Base-by-base conservation (phyloP, 1,284 basidiomycete genomes). In the Athelia psychrophila region DNA sequence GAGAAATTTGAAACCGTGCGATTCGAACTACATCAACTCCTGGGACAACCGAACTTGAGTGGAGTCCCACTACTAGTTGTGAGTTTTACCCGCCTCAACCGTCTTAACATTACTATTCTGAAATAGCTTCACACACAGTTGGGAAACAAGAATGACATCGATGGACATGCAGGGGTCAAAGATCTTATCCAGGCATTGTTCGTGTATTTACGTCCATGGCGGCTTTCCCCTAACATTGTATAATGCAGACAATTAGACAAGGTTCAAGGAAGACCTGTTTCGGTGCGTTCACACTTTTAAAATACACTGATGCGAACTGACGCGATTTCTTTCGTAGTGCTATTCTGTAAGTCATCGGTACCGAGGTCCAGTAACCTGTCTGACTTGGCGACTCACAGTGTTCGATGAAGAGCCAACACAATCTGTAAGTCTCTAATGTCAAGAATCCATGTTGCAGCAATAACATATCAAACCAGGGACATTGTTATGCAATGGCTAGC, bases 81-180 rank as follows among this genome's bases (percentile, higher is more conserved):
- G 57, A 51, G 82, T 72, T 33, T 35, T 27, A 19, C 33, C 27
- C 20, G 22, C 32, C 33, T 9, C n/a, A 30, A 24, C 1, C 24
- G 15, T 15, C 16, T 25, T 4, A n/a, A n/a, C n/a, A n/a, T 18
- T 23, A 44, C n/a, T 52, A 49, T 25, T 3, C 12, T 38, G 52
- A 33, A 47, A 47, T 42, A 50, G 10, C 18, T 38, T 30, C 32
- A 23, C 19, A 16, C 49, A n/a, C 55, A 91, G 83, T 78, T 98
- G 22, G 96, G 94, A 1, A 98, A 98, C 71, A 99, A 99, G 77
- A 97, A 94, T 63, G 96, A 98, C 64, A 61, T 98, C 2, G 80
- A 86, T 2, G 83, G 78, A 12, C 91, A 94, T 54, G 84, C 89
- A 1, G 71, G 83, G 12, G 91, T 95, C 1, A 91, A 95, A 60